These are phyloP conservation scores for Rhizoclosmatium sp. DNA, from an alignment of 192 early-diverging fungal genomes.

Conservation along the genomic window DNA sequence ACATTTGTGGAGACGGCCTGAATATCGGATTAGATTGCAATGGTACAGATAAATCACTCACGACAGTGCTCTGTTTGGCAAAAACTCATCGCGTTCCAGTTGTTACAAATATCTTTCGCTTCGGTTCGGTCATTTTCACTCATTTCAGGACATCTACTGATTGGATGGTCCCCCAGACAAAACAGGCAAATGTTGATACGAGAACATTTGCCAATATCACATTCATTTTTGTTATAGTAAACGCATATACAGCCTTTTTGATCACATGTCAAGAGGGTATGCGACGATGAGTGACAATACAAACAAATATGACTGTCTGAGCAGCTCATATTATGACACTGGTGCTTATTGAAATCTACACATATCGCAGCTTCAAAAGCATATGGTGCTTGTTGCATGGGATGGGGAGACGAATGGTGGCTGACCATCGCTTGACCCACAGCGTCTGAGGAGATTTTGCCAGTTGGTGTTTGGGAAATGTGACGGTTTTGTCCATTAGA, in stretches of 20 bases:
- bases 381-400: background rate
- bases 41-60: background rate
- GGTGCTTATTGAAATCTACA: conserved; percentile 28
- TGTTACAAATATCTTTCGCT: conserved; percentile 36
- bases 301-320: conserved; percentile 10
- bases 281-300: conserved; percentile 16
- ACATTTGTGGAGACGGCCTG: conserved; percentile 27
- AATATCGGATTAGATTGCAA: background rate
- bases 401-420: background rate
- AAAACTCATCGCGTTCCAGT: conserved; percentile 38
- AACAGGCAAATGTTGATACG: conserved; percentile 36
- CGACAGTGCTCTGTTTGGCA: conserved; percentile 38
- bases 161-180: conserved; percentile 31
- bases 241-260: conserved; percentile 38
- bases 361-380: background rate
- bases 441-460: background rate
- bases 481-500: background rate
- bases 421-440: background rate
- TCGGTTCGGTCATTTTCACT: conserved; percentile 30
- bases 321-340: background rate
- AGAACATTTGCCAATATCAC: conserved; percentile 29
- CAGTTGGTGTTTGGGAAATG: background rate
- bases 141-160: conserved; percentile 29
- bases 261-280: conserved; percentile 23
- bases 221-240: conserved; percentile 39